Evolutionary conservation across 169 alveolate species (phyloP).

Genomic region (Neospora caninum): DNA sequence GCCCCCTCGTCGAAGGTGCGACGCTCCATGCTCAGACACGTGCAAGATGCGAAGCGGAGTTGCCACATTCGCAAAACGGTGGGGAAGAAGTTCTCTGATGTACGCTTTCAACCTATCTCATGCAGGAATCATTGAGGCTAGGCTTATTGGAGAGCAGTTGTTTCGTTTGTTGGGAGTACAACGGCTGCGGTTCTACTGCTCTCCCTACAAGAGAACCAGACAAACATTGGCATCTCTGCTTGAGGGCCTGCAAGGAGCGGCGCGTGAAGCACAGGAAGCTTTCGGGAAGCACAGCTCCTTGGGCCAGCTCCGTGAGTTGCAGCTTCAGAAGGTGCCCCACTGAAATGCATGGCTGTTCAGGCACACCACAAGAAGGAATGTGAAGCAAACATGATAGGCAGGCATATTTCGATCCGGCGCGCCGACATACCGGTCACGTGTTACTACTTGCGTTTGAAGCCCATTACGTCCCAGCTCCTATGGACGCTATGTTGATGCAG

Average conservation of each 20-base stretch:
- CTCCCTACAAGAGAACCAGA: background rate
- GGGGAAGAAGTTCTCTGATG: background rate
- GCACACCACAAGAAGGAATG: no score
- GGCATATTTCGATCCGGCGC: no score
- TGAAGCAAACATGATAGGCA: no score
- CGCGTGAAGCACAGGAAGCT: background rate
- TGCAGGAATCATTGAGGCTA: background rate
- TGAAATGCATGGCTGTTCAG: background rate
- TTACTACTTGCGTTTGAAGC: no score
- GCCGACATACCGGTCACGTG: no score
- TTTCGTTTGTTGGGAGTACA: background rate
- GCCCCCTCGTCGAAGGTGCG: no score
- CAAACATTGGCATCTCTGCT: background rate
- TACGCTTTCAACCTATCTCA: background rate
- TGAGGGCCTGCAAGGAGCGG: background rate
- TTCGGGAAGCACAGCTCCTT: background rate
- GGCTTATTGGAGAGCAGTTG: background rate
- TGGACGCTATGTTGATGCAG: background rate
- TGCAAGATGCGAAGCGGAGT: background rate
- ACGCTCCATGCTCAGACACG: background rate
- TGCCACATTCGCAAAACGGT: background rate
- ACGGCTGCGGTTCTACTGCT: constrained; percentile 2
- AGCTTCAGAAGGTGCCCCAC: background rate
- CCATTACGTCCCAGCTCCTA: no score
- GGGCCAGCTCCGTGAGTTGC: background rate